A percentile compares a stretch with the other conserved stretches of the same genome.
These are phyloP conservation scores for Fagus crenata DNA, from an alignment of 306 rosid genomes.

Conservation along the genomic window DNA sequence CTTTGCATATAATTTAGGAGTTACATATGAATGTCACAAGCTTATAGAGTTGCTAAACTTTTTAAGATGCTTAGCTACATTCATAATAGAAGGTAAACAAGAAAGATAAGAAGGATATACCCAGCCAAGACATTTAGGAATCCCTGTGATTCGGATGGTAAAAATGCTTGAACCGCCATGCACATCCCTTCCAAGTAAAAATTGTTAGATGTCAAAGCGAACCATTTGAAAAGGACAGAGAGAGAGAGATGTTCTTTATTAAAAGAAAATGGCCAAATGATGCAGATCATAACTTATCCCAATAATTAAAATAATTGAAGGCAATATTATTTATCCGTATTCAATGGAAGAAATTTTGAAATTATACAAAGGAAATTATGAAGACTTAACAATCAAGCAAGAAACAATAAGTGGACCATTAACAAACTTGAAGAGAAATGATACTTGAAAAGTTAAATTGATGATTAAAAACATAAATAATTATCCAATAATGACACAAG, in stretches of 20 bases:
- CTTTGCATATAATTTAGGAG: not conserved
- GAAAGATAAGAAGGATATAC: conserved; percentile 40
- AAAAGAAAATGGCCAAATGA: not conserved
- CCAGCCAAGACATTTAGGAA: conserved; percentile 76
- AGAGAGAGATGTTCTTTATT: not conserved
- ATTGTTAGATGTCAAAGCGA: conserved; percentile 21
- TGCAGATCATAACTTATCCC: not conserved
- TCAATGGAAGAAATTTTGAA: not conserved
- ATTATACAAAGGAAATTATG: not conserved
- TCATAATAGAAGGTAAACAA: not conserved
- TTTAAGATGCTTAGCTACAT: not conserved
- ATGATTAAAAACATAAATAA: not conserved
- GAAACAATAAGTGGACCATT: not conserved
- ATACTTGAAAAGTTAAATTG: not conserved
- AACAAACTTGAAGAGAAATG: not conserved
- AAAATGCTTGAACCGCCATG: conserved; percentile 88
- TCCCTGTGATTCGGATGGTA: conserved; percentile 70
- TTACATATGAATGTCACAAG: not conserved
- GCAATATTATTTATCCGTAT: not conserved
- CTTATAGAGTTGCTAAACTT: conserved; percentile 2
- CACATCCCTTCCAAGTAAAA: conserved; percentile 76
- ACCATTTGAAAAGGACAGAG: not conserved
- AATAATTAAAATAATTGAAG: not conserved
- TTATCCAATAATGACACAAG: not conserved
- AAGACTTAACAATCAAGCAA: not conserved